phyloP scores from a whole-genome alignment of 139 green algal genomes.

The Tetraselmis chui region DNA sequence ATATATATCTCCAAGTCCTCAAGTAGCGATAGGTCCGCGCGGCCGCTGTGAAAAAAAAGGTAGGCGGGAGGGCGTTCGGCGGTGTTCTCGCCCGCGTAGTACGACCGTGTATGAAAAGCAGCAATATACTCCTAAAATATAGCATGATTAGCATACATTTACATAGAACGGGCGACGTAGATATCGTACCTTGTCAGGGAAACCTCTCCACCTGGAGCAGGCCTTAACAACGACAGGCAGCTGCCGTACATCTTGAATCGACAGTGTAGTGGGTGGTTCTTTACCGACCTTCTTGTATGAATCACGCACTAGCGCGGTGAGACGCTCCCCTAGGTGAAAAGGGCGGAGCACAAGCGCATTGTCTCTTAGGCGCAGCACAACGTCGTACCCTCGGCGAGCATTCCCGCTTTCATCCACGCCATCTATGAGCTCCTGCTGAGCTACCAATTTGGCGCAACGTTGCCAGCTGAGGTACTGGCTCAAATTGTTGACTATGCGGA shows the following conservation, averaged over 20 bases:
- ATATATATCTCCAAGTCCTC: too few relatives aligned
- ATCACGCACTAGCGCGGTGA: neutral
- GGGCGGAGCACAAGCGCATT: neutral
- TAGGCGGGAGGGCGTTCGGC: too few relatives aligned
- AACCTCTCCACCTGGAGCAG: neutral
- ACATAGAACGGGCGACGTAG: too few relatives aligned
- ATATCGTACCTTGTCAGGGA: neutral
- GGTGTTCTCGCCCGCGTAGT: too few relatives aligned
- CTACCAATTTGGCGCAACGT: neutral
- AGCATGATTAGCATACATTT: too few relatives aligned
- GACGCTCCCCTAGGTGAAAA: neutral
- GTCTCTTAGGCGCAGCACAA: neutral
- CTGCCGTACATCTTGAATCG: neutral
- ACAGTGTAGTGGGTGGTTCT: neutral
- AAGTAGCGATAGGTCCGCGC: too few relatives aligned
- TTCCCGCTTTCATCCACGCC: too few relatives aligned
- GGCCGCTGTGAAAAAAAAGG: too few relatives aligned
- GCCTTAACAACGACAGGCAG: neutral
- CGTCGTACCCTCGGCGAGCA: neutral
- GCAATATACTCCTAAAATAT: too few relatives aligned
- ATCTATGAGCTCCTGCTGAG: neutral
- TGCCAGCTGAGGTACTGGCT: neutral
- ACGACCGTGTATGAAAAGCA: too few relatives aligned
- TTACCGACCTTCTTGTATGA: neutral
- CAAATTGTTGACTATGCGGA: neutral